Conservation (phyloP, 768 basidiomycete species). For the Amyloporia xantha region DNA sequence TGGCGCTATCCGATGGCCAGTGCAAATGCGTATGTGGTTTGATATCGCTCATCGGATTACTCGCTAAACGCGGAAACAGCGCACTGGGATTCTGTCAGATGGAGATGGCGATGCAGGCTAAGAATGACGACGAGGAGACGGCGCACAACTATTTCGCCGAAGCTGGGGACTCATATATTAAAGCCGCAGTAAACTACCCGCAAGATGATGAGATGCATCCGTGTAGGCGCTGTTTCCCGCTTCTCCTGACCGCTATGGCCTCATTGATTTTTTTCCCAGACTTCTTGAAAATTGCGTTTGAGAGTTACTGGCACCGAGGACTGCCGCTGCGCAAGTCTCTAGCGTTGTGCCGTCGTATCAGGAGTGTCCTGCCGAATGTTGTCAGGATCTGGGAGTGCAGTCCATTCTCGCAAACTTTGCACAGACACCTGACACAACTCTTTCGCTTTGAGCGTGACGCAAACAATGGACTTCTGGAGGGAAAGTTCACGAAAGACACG, state of each 20-base stretch:
- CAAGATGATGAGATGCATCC: slow-evolving; percentile 33
- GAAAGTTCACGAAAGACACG: slow-evolving; percentile 10
- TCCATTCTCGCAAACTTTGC: neutral
- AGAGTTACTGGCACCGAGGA: slow-evolving; percentile 24
- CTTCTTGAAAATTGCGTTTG: slow-evolving; percentile 26
- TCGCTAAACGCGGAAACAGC: neutral
- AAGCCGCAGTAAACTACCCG: slow-evolving; percentile 27
- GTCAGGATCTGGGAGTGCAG: slow-evolving; percentile 11
- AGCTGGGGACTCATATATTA: slow-evolving; percentile 25
- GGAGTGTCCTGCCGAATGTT: slow-evolving; percentile 5
- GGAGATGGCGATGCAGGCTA: neutral
- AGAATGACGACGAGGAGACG: slow-evolving; percentile 8
- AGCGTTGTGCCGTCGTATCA: slow-evolving; percentile 10
- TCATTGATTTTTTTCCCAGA: slow-evolving; percentile 3
- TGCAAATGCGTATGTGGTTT: slow-evolving; percentile 5
- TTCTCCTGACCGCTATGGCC: neutral
- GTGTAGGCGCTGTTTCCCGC: slow-evolving; percentile 10
- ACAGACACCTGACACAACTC: slow-evolving; percentile 4
- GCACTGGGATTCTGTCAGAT: slow-evolving; percentile 5
- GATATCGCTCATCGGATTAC: neutral
- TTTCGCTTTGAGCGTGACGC: slow-evolving; percentile 6
- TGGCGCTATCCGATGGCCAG: slow-evolving; percentile 3
- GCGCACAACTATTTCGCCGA: slow-evolving; percentile 14
- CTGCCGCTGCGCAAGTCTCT: slow-evolving; percentile 10
- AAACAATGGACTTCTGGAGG: slow-evolving; percentile 9